phyloP scores from a whole-genome alignment of 2,329 filamentous ascomycete species.

The Xylariaceae sp. region DNA sequence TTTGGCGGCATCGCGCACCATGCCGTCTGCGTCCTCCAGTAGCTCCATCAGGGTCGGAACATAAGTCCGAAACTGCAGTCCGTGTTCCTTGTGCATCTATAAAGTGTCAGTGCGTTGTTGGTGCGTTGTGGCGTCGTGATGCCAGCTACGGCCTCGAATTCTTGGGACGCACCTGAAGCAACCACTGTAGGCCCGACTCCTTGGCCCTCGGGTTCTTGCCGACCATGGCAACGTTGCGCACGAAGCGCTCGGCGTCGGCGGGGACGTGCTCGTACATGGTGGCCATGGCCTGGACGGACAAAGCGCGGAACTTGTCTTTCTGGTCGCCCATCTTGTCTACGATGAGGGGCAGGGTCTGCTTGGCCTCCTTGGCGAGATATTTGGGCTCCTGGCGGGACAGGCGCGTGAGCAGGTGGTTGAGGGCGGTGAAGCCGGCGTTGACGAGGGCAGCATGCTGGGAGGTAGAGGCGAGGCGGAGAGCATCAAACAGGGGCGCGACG shows the following conservation, averaged over 20 bases:
- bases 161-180: constrained; percentile 60
- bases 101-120: constrained; percentile 22
- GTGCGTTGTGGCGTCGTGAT: too few species aligned
- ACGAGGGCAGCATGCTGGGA: constrained; percentile 76
- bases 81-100: constrained; percentile 73
- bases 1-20: constrained; percentile 83
- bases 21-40: constrained; percentile 85
- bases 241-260: constrained; percentile 72
- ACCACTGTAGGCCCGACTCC: constrained; percentile 81
- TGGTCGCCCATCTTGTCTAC: constrained; percentile 83
- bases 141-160: neutral
- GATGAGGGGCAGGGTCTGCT: constrained; percentile 69
- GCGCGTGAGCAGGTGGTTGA: constrained; percentile 84
- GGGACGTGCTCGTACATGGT: constrained; percentile 73
- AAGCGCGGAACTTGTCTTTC: constrained; percentile 77
- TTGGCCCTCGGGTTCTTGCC: constrained; percentile 83
- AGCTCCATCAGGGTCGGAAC: constrained; percentile 80
- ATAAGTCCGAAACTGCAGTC: constrained; percentile 77
- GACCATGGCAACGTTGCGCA: constrained; percentile 74
- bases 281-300: constrained; percentile 71
- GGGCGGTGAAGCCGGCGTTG: constrained; percentile 80
- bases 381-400: constrained; percentile 82
- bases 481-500: constrained; percentile 76
- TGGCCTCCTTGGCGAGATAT: constrained; percentile 66
- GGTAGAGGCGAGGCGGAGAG: constrained; percentile 69